Percentiles rank a stretch among this genome's conserved stretches.
phyloP scores from a whole-genome alignment of 192 early-diverging fungal genomes.

The Coemansia sp. region DNA sequence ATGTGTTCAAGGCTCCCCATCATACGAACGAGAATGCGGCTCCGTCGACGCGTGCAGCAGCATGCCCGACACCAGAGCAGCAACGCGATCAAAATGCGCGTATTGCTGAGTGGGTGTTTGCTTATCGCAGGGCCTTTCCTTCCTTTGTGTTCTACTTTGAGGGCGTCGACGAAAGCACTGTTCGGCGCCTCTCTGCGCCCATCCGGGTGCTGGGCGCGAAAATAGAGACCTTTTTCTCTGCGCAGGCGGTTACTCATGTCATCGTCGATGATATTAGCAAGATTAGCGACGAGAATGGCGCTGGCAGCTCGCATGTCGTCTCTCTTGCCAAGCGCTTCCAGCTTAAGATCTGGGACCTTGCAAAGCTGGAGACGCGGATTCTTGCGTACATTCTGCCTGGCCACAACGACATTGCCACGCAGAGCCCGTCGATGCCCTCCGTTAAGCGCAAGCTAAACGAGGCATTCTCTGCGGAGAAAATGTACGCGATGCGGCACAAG shows the following conservation, averaged over 20 bases:
- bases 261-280: conserved; percentile 27
- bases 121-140: conserved; percentile 47
- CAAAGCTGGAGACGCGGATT: conserved; percentile 48
- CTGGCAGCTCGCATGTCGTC: conserved; percentile 30
- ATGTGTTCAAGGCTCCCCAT: neutral
- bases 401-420: conserved; percentile 27
- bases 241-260: conserved; percentile 54
- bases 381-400: conserved; percentile 44
- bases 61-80: conserved; percentile 24
- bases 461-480: conserved; percentile 45
- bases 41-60: neutral
- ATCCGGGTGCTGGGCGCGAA: conserved; percentile 36
- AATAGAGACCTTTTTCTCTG: conserved; percentile 55
- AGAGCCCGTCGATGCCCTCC: conserved; percentile 36
- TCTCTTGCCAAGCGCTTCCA: conserved; percentile 41
- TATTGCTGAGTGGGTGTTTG: conserved; percentile 53
- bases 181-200: conserved; percentile 37
- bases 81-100: conserved; percentile 42
- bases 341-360: conserved; percentile 48
- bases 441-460: conserved; percentile 55
- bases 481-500: conserved; percentile 49
- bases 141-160: conserved; percentile 57
- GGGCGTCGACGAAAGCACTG: conserved; percentile 44
- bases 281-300: conserved; percentile 17
- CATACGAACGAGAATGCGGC: neutral